Evolutionary conservation across 148 eudicot species (phyloP).

Genomic region (Chenopodium album): DNA sequence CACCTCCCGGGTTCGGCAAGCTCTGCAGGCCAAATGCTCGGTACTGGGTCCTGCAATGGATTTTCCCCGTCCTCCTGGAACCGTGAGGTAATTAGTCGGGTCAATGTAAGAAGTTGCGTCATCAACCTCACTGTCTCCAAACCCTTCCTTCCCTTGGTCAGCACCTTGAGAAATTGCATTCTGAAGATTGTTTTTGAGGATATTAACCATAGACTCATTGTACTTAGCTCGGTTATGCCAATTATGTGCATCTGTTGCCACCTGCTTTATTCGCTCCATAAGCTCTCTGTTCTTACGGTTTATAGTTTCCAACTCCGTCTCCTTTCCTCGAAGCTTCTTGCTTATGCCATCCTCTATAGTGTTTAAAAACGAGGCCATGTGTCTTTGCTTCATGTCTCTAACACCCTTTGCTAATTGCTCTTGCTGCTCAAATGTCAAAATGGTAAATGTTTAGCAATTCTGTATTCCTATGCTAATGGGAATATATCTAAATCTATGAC

Average conservation of each 20-base stretch:
- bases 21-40: constrained; percentile 54
- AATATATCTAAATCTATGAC: neutral
- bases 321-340: constrained; percentile 70
- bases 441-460: neutral
- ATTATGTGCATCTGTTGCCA: constrained; percentile 68
- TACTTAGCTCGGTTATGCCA: constrained; percentile 85
- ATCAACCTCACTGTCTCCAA: constrained; percentile 75
- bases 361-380: constrained; percentile 55
- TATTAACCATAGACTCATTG: constrained; percentile 72
- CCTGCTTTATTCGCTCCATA: constrained; percentile 67
- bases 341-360: constrained; percentile 60
- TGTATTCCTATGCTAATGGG: neutral
- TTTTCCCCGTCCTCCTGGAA: constrained; percentile 39
- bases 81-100: constrained; percentile 44
- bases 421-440: constrained; percentile 50
- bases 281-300: constrained; percentile 78
- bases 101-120: constrained; percentile 71
- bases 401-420: constrained; percentile 70
- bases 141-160: constrained; percentile 73
- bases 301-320: constrained; percentile 63
- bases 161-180: constrained; percentile 62
- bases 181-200: constrained; percentile 70
- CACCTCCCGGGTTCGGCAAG: constrained; percentile 56
- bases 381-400: constrained; percentile 68
- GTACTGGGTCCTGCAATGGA: constrained; percentile 18